Conservation (phyloP, 345 rosid genomes). For the Heritiera fomes region DNA sequence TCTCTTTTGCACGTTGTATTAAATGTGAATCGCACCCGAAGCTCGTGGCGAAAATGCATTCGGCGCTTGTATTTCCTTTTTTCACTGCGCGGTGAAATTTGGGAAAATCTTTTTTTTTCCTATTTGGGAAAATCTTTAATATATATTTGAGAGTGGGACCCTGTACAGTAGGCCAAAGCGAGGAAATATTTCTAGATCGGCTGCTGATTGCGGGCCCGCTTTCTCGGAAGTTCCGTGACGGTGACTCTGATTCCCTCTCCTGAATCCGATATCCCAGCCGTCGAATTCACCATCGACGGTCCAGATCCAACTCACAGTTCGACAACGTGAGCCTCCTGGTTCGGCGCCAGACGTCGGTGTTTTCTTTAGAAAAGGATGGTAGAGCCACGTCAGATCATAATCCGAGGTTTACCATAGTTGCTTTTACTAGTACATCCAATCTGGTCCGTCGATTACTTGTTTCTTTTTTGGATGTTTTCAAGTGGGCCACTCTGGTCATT, state of each 20-base stretch:
- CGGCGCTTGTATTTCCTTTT: neutral
- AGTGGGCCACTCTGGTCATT: constrained; percentile 31
- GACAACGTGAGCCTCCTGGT: constrained; percentile 35
- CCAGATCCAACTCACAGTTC: constrained; percentile 33
- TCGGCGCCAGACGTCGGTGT: constrained; percentile 56
- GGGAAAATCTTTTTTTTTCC: neutral
- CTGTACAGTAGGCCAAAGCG: constrained; percentile 43
- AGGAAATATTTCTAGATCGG: constrained; percentile 59
- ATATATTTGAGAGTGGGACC: constrained; percentile 27
- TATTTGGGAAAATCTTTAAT: no score
- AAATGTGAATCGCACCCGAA: neutral
- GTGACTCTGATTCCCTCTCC: constrained; percentile 41
- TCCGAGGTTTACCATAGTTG: constrained; percentile 41
- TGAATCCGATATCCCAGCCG: constrained; percentile 34
- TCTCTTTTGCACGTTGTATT: neutral
- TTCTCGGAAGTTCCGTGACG: constrained; percentile 82
- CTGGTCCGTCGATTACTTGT: constrained; percentile 32
- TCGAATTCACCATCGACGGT: constrained; percentile 32
- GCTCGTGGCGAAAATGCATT: constrained; percentile 26
- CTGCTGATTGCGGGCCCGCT: constrained; percentile 52
- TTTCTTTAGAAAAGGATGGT: constrained; percentile 29
- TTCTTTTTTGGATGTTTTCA: neutral
- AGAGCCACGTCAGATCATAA: constrained; percentile 55
- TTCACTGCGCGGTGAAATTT: constrained; percentile 34
- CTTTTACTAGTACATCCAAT: constrained; percentile 23